Base-by-base conservation (phyloP, 1,284 basidiomycete genomes). In the Naganishia liquefaciens region DNA sequence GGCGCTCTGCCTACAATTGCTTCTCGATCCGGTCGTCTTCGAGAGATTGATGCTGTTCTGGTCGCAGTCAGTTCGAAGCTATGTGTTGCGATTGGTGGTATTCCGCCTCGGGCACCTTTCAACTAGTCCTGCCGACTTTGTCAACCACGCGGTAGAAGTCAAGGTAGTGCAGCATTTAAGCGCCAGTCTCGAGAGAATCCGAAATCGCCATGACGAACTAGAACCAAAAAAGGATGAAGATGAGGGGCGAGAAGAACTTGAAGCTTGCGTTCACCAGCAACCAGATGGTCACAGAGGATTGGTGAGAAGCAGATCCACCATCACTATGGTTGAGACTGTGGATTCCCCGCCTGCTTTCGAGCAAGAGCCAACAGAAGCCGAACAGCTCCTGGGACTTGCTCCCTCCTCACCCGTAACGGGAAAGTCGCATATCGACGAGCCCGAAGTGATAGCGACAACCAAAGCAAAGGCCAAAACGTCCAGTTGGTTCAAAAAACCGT, bases 41-140 rank as follows among this genome's bases (percentile, higher is more conserved):
- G 75, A 80, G 66, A 73, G 81, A 19, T 71, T 82, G 28, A 73
- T 80, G 61, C 70, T 83, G 10, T 81, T 81, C 75, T 83, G 81
- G 79, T 80, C 80, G 49, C 78, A 80, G 52, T 80, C 79, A 11
- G 81, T 82, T 25, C 73, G 81, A 51, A 79, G 77, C 49, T 83
- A 81, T 67, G 76, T 78, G 44, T 64, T 79, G 15, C 75, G 80
- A 13, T 72, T 82, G 7, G 76, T 83, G 46, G 81, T 83, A 1
- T 83, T 82, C 78, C 77, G 81, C 6, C 71, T 83, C 5, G 79
- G 80, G 39, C 79, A 82, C 50, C 68, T 83, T 21, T 79, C 80
- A 51, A 79, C 79, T 10, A 73, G 72, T 23, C 68, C 72, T 30
- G 70, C 69, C 39, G 76, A 73, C 65, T 75, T 69, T 57, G 71